Percentiles rank a stretch among this genome's conserved stretches.
Conservation (phyloP, 2,329 filamentous ascomycete species). For the Aspergillus cejpii region DNA sequence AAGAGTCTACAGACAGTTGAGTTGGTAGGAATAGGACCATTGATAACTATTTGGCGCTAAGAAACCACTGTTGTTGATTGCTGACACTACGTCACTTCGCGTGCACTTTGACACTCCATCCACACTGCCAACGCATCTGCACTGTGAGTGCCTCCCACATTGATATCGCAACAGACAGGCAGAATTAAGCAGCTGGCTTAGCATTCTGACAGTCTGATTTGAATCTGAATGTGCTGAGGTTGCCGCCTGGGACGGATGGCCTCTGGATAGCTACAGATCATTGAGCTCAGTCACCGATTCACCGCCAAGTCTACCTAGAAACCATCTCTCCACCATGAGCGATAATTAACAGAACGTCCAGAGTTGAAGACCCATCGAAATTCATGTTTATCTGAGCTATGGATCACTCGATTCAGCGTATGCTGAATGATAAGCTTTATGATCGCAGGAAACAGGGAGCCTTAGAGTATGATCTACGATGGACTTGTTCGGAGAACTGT, state of each 20-base stretch:
- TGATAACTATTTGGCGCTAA: not conserved
- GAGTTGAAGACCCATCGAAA: conserved; percentile 19
- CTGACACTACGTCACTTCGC: conserved; percentile 20
- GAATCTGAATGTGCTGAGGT: not conserved
- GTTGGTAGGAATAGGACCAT: not conserved
- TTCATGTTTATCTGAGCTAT: conserved; percentile 46
- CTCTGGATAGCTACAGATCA: conserved; percentile 9
- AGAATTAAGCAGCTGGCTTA: conserved; percentile 6
- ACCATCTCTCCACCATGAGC: conserved; percentile 22
- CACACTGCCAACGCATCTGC: conserved; percentile 19
- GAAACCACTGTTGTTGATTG: not conserved
- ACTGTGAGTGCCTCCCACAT: conserved; percentile 17
- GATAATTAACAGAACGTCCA: conserved; percentile 16
- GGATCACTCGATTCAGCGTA: conserved; percentile 82
- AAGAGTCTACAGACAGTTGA: too few species aligned
- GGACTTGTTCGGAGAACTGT: not conserved
- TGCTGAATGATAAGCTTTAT: conserved; percentile 96
- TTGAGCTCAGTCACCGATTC: conserved; percentile 8
- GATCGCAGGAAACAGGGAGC: conserved; percentile 96
- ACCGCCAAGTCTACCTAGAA: conserved; percentile 13
- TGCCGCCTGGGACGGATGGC: conserved; percentile 1
- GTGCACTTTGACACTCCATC: conserved; percentile 9
- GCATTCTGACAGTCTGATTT: not conserved
- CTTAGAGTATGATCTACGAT: conserved; percentile 64
- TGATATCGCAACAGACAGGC: conserved; percentile 6